These are phyloP conservation scores for Kodamaea kakaduensis DNA, from an alignment of 805 yeast species.

Conservation along the genomic window DNA sequence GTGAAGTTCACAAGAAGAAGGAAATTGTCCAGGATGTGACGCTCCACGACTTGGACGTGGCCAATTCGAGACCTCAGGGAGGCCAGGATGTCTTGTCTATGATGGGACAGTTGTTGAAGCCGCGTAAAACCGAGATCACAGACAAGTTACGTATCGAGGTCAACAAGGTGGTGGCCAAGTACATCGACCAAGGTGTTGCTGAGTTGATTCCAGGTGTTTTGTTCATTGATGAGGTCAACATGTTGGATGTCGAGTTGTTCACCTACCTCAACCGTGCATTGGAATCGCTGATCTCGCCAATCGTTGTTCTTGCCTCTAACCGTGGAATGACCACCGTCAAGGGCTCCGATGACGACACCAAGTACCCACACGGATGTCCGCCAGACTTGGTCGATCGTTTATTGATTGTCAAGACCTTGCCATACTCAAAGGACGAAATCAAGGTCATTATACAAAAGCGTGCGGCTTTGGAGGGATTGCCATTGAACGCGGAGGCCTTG, in stretches of 20 bases:
- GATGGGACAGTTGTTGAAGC: slow-evolving; percentile 97
- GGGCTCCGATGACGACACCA: slow-evolving; percentile 78
- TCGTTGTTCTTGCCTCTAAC: slow-evolving; percentile 93
- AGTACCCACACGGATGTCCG: slow-evolving; percentile 95
- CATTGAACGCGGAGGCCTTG: slow-evolving; percentile 64
- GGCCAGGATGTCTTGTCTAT: slow-evolving; percentile 94
- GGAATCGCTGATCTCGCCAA: slow-evolving; percentile 88
- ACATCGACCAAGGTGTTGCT: slow-evolving; percentile 97
- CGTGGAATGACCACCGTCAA: slow-evolving; percentile 89
- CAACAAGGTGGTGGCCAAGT: slow-evolving; percentile 90
- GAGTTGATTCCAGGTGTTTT: slow-evolving; percentile 96
- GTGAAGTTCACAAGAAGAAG: slow-evolving; percentile 96
- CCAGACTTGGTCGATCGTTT: slow-evolving; percentile 90
- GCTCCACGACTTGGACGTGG: slow-evolving; percentile 91
- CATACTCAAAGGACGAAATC: slow-evolving; percentile 83
- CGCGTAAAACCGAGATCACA: slow-evolving; percentile 93
- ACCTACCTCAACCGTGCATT: slow-evolving; percentile 91
- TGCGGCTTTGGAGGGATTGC: slow-evolving; percentile 70
- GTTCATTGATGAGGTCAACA: slow-evolving; percentile 96
- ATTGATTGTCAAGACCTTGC: slow-evolving; percentile 85
- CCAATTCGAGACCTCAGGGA: slow-evolving; percentile 93
- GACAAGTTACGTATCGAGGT: slow-evolving; percentile 93
- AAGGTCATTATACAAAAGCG: slow-evolving; percentile 78
- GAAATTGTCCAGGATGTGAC: slow-evolving; percentile 98
- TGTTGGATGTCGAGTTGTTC: slow-evolving; percentile 96